Base-by-base conservation (phyloP, 2,329 filamentous ascomycete species). In the Xylariomycetidae sp. region DNA sequence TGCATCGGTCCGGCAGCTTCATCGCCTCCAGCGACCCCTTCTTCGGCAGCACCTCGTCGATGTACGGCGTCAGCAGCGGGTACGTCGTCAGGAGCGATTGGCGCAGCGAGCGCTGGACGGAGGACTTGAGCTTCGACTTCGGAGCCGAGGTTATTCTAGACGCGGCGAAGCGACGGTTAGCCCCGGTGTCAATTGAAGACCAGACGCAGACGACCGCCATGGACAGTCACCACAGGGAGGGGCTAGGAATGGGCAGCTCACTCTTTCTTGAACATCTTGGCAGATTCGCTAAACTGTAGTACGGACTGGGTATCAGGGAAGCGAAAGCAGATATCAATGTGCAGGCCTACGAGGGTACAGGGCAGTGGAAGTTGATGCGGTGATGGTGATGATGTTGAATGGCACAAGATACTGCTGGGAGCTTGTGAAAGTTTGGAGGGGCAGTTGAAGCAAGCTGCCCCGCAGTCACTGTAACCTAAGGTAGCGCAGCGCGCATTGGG, bases 121-220 rank as follows among this genome's bases (percentile, higher is more conserved):
- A 95, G 46, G 90, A 95, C 68, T 96, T 98, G 63, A 96, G 86
- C 72, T 96, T 96, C 50, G 88, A 87, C 67, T 92, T 94, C 36
- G 85, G 81, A 47, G 83, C 78, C 17, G 82, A 67, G n/a, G n/a
- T n/a, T n/a, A n/a, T n/a, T n/a, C n/a, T n/a, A n/a, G n/a, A n/a
- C n/a, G n/a, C n/a, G n/a, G n/a, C n/a, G n/a, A n/a, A n/a, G n/a
- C n/a, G n/a, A n/a, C n/a, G n/a, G n/a, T n/a, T n/a, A n/a, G n/a
- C n/a, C n/a, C n/a, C n/a, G n/a, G n/a, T n/a, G n/a, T n/a, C n/a
- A n/a, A n/a, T n/a, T n/a, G n/a, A n/a, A n/a, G n/a, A n/a, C n/a
- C n/a, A n/a, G n/a, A n/a, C n/a, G n/a, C n/a, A n/a, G n/a, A n/a
- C n/a, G n/a, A n/a, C n/a, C n/a, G n/a, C n/a, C n/a, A n/a, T n/a